phyloP scores from a whole-genome alignment of 495 filamentous ascomycete genomes.

The Neurospora sp. region DNA sequence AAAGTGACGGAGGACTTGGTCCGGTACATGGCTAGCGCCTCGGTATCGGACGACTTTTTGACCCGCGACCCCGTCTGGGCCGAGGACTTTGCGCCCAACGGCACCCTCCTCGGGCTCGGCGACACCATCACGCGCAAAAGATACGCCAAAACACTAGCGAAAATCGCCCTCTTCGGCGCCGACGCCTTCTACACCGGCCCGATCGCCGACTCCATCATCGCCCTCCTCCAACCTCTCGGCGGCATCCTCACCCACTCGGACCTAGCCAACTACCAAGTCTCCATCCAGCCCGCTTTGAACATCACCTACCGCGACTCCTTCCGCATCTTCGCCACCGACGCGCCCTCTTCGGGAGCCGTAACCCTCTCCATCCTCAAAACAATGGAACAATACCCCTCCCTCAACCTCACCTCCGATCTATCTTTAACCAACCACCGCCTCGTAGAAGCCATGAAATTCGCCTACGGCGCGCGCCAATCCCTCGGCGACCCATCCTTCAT shows the following conservation, averaged over 20 bases:
- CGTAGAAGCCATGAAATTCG: constrained; percentile 80
- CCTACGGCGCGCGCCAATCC: constrained; percentile 58
- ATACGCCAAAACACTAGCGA: constrained; percentile 65
- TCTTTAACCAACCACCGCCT: constrained; percentile 62
- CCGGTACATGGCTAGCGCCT: constrained; percentile 48
- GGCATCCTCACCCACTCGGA: constrained; percentile 81
- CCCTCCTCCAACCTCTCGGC: constrained; percentile 49
- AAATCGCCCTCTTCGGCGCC: constrained; percentile 57
- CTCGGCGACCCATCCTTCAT: constrained; percentile 76
- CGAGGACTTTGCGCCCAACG: constrained; percentile 77
- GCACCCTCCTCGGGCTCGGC: constrained; percentile 48
- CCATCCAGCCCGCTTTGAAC: constrained; percentile 47
- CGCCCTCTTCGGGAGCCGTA: constrained; percentile 67
- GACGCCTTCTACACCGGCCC: constrained; percentile 69
- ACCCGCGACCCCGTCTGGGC: constrained; percentile 67
- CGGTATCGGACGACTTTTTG: constrained; percentile 46
- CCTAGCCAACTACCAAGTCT: constrained; percentile 56
- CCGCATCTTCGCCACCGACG: constrained; percentile 54
- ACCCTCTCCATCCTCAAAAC: constrained; percentile 66
- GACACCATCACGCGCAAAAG: constrained; percentile 70
- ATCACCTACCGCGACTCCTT: constrained; percentile 60
- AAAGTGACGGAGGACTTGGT: constrained; percentile 55
- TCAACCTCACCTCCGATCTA: constrained; percentile 13
- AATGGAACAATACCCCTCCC: constrained; percentile 56
- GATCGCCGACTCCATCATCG: constrained; percentile 61